Conservation (phyloP, 257 asterid genomes). For the Prunella vulgaris region DNA sequence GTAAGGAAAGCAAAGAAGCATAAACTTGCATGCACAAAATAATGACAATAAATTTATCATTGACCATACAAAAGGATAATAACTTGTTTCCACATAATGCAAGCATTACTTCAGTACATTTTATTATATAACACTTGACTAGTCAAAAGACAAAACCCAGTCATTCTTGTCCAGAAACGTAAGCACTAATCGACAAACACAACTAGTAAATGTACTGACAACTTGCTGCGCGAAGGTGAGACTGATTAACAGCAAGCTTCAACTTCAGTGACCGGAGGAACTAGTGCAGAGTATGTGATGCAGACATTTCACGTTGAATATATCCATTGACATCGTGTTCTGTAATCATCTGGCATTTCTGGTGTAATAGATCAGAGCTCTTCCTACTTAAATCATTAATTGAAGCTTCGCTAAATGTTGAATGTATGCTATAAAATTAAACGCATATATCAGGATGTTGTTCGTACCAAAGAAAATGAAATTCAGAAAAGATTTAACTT, state of each 20-base stretch:
- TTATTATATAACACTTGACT: not conserved
- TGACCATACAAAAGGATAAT: not conserved
- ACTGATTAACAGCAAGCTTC: conserved; percentile 12
- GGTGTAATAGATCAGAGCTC: conserved; percentile 22
- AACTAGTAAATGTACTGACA: conserved; percentile 25
- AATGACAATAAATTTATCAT: not conserved
- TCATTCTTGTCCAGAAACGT: conserved; percentile 21
- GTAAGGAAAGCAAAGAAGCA: not conserved
- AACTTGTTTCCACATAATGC: conserved; percentile 3
- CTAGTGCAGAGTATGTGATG: conserved; percentile 18
- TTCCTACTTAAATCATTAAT: conserved; percentile 12
- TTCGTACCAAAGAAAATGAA: not conserved
- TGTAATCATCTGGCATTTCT: conserved; percentile 22
- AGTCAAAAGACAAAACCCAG: not conserved
- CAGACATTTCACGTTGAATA: conserved; percentile 11
- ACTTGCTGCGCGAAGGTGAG: conserved; percentile 24
- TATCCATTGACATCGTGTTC: conserved; percentile 21
- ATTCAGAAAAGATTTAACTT: not conserved
- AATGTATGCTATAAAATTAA: conserved; percentile 21
- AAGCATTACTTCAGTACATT: not conserved
- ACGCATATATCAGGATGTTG: not conserved
- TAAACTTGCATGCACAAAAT: not conserved
- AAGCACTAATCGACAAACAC: conserved; percentile 20
- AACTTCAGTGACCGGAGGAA: conserved; percentile 15
- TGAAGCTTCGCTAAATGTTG: conserved; percentile 15